A percentile compares a stretch with the other conserved stretches of the same genome.
phyloP scores from a whole-genome alignment of 495 filamentous ascomycete species.

The Penicillium longicatenatum region DNA sequence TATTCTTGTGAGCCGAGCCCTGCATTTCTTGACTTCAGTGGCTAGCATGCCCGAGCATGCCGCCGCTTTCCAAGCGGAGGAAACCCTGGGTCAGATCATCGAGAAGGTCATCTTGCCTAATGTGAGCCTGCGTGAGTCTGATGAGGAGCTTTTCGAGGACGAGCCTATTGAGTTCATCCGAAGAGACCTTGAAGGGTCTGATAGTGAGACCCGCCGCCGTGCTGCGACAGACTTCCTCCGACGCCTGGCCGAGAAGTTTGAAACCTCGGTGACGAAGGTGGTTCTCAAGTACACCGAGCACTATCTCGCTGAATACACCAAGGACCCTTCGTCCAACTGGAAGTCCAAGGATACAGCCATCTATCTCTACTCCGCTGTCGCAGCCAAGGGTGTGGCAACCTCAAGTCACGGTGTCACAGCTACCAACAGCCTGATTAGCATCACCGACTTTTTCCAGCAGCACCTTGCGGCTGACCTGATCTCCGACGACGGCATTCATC shows the following conservation, averaged over 20 bases:
- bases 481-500: constrained; percentile 62
- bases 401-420: constrained; percentile 82
- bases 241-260: constrained; percentile 84
- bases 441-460: constrained; percentile 89
- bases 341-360: constrained; percentile 96
- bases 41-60: constrained; percentile 76
- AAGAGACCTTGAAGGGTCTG: constrained; percentile 92
- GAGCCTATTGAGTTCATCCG: constrained; percentile 99
- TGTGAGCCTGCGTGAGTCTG: constrained; percentile 82
- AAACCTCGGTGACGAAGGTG: constrained; percentile 76
- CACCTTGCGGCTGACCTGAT: constrained; percentile 85
- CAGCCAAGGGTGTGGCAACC: constrained; percentile 85
- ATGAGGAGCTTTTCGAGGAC: constrained; percentile 95
- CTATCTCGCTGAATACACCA: constrained; percentile 68
- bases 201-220: constrained; percentile 87
- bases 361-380: constrained; percentile 92
- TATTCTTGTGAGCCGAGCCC: constrained; percentile 87
- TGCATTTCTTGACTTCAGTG: constrained; percentile 92
- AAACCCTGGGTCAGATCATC: constrained; percentile 75
- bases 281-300: constrained; percentile 81
- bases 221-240: constrained; percentile 93
- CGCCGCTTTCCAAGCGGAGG: constrained; percentile 77
- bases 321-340: constrained; percentile 76
- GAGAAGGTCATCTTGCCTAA: constrained; percentile 96
- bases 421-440: constrained; percentile 80